Percentiles rank a stretch among this genome's conserved stretches.
phyloP scores from a whole-genome alignment of 345 rosid genomes.

The Cardamine chenopodiifolia region DNA sequence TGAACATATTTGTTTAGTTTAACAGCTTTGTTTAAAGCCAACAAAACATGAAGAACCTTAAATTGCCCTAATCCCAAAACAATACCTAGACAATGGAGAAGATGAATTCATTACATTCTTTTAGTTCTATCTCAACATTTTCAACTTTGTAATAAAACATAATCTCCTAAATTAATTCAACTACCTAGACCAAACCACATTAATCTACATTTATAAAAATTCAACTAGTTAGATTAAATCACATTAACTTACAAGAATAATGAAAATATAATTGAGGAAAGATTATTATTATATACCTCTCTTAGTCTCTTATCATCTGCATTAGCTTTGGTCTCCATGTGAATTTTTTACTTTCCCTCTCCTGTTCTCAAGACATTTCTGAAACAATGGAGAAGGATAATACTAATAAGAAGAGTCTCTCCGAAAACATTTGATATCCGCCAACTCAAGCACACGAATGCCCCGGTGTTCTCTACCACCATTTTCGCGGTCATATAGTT shows the following conservation, averaged over 20 bases:
- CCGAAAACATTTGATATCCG: slow-evolving; percentile 28
- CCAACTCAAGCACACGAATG: slow-evolving; percentile 33
- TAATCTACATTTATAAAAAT: not conserved
- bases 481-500: slow-evolving; percentile 44
- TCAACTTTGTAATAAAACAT: not conserved
- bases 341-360: slow-evolving; percentile 28
- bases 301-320: not conserved
- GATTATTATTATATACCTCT: slow-evolving; percentile 4
- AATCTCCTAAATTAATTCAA: not conserved
- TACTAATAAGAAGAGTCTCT: slow-evolving; percentile 23
- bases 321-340: slow-evolving; percentile 11
- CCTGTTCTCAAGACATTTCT: slow-evolving; percentile 22
- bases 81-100: slow-evolving; percentile 1
- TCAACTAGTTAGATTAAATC: slow-evolving; percentile 10
- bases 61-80: slow-evolving; percentile 27
- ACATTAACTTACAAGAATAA: not conserved
- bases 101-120: slow-evolving; percentile 4
- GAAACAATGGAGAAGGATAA: slow-evolving; percentile 41
- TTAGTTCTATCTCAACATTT: not conserved
- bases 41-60: slow-evolving; percentile 37
- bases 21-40: slow-evolving; percentile 6
- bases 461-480: slow-evolving; percentile 35
- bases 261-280: not conserved
- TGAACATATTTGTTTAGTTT: not conserved
- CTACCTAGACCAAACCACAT: slow-evolving; percentile 23